Conservation (phyloP, 768 basidiomycete species). For the Boletus fagicola region DNA sequence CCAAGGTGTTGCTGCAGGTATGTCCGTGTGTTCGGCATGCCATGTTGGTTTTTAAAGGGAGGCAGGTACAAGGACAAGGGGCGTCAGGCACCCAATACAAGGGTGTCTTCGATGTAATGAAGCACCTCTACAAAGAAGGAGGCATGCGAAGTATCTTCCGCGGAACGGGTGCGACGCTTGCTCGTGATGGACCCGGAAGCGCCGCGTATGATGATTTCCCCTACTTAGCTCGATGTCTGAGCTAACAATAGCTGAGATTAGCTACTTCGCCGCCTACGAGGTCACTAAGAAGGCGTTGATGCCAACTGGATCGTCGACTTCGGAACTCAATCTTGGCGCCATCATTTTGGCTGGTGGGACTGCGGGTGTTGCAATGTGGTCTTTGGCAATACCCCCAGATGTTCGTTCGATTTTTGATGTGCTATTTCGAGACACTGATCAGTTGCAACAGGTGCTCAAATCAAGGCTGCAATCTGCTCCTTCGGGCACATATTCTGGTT, state of each 20-base stretch:
- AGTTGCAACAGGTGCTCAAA: constrained; percentile 74
- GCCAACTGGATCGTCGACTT: constrained; percentile 73
- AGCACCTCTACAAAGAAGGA: constrained; percentile 90
- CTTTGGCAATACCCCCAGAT: constrained; percentile 94
- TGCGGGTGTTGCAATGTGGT: constrained; percentile 98
- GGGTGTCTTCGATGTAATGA: constrained; percentile 89
- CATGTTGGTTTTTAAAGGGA: constrained; percentile 17
- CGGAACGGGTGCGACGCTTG: constrained; percentile 90
- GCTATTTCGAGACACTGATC: constrained; percentile 6
- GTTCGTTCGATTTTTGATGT: constrained; percentile 44
- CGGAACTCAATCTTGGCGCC: constrained; percentile 79
- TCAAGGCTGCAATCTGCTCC: constrained; percentile 95
- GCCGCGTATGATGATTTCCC: constrained; percentile 69
- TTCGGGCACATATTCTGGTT: constrained; percentile 94
- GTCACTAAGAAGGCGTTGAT: constrained; percentile 85
- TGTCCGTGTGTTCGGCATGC: constrained; percentile 10
- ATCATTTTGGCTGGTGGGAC: constrained; percentile 91
- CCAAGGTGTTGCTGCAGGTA: constrained; percentile 93
- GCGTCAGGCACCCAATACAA: constrained; percentile 70
- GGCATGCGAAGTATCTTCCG: constrained; percentile 89
- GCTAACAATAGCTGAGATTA: constrained; percentile 31
- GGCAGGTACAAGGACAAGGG: constrained; percentile 87
- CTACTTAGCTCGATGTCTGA: neutral
- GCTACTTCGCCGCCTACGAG: constrained; percentile 98
- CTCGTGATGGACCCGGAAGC: constrained; percentile 93